A percentile compares a stretch with the other conserved stretches of the same genome.
Evolutionary conservation across 2,329 filamentous ascomycete species (phyloP).

Genomic region (Penicillium paneum): DNA sequence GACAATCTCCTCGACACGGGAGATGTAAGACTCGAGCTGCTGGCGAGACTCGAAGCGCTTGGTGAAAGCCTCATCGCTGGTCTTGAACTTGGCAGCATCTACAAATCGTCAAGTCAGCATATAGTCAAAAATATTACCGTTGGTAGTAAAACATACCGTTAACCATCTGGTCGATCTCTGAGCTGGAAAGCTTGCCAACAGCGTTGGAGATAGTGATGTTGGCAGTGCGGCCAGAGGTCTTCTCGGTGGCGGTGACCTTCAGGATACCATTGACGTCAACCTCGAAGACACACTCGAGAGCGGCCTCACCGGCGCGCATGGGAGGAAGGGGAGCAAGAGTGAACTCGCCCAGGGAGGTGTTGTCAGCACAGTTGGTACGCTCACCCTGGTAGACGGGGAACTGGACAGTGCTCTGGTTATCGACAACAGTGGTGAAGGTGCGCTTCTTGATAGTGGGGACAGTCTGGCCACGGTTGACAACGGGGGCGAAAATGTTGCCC

Average conservation of each 20-base stretch:
- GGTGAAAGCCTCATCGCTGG: constrained; percentile 95
- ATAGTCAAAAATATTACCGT: not conserved
- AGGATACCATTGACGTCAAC: constrained; percentile 99
- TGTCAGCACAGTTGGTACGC: constrained; percentile 96
- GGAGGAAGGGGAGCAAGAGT: constrained; percentile 82
- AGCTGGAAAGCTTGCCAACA: constrained; percentile 91
- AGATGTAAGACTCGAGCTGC: constrained; percentile 98
- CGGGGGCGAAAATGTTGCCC: constrained; percentile 96
- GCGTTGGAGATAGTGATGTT: constrained; percentile 99
- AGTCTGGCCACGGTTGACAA: constrained; percentile 75
- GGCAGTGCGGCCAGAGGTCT: constrained; percentile 93
- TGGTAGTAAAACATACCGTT: constrained; percentile 55
- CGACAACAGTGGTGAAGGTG: constrained; percentile 74
- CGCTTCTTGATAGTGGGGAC: constrained; percentile 79
- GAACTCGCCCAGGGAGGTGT: constrained; percentile 97
- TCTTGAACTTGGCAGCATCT: constrained; percentile 98
- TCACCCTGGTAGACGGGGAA: constrained; percentile 97
- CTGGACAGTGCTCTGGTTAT: constrained; percentile 73
- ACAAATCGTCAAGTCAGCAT: constrained; percentile 14
- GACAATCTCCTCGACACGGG: constrained; percentile 97
- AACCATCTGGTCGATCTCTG: constrained; percentile 98
- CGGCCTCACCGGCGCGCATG: constrained; percentile 91
- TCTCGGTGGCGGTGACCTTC: constrained; percentile 98
- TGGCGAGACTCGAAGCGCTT: constrained; percentile 99
- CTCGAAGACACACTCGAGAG: constrained; percentile 97